Conservation (phyloP, 176 grass and related monocot species). For the Oryza punctata region DNA sequence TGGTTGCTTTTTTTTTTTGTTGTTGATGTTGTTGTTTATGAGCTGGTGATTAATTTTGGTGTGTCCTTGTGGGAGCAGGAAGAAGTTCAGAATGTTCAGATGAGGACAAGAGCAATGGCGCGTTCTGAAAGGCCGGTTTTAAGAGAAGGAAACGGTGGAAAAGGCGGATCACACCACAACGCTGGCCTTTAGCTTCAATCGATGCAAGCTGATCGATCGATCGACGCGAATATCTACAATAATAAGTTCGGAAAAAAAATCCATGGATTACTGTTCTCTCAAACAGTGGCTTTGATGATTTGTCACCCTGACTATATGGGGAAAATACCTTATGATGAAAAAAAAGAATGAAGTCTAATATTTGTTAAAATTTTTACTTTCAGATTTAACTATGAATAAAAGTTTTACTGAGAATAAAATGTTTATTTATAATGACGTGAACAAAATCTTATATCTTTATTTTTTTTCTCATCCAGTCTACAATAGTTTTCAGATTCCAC, state of each 20-base stretch:
- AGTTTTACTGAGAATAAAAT: too few relatives aligned
- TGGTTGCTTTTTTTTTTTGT: not conserved
- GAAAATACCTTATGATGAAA: too few relatives aligned
- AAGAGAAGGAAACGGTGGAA: not conserved
- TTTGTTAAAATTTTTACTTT: too few relatives aligned
- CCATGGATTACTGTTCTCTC: not conserved
- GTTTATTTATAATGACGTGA: too few relatives aligned
- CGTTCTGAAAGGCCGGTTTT: not conserved
- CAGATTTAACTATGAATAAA: too few relatives aligned
- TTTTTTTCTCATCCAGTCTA: too few relatives aligned
- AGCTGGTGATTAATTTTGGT: not conserved
- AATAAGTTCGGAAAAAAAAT: not conserved
- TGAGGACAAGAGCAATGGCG: not conserved
- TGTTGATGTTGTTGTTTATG: not conserved
- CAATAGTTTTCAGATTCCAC: too few relatives aligned
- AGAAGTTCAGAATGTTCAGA: not conserved
- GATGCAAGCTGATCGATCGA: not conserved
- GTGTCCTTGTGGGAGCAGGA: not conserved
- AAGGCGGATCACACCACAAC: not conserved
- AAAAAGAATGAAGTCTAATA: too few relatives aligned
- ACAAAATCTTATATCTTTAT: too few relatives aligned
- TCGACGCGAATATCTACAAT: not conserved
- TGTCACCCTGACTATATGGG: not conserved
- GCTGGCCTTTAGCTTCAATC: not conserved
- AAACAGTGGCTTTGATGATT: not conserved